These are phyloP conservation scores for Thalassiosira sp. DNA, from an alignment of 352 stramenopile genomes.

Conservation along the genomic window DNA sequence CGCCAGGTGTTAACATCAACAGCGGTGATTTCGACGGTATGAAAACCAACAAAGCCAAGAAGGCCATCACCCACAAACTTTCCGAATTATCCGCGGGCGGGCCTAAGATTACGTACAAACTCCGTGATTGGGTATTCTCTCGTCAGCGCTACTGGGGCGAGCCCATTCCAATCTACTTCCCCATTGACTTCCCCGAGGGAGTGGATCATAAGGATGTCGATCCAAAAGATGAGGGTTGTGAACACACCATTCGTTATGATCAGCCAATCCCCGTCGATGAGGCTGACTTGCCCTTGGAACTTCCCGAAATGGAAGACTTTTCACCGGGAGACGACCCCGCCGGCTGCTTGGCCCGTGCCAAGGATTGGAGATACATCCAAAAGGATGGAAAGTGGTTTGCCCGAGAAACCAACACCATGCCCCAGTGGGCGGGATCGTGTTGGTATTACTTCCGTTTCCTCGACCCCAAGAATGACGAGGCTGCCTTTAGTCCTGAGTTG, in stretches of 20 bases:
- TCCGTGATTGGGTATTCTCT: constrained; percentile 99
- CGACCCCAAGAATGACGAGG: constrained; percentile 89
- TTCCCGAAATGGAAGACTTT: constrained; percentile 90
- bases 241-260: constrained; percentile 84
- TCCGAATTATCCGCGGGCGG: constrained; percentile 68
- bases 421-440: constrained; percentile 91
- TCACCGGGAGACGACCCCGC: constrained; percentile 90
- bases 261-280: constrained; percentile 86
- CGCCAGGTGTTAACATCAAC: constrained; percentile 82
- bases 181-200: constrained; percentile 85
- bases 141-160: constrained; percentile 99
- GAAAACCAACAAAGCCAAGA: constrained; percentile 86
- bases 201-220: constrained; percentile 72
- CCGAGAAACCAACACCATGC: constrained; percentile 89
- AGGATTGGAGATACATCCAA: constrained; percentile 88
- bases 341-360: constrained; percentile 88
- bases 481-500: constrained; percentile 87
- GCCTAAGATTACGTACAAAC: constrained; percentile 88
- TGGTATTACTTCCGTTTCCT: constrained; percentile 99
- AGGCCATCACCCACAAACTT: constrained; percentile 87
- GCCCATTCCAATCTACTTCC: constrained; percentile 97
- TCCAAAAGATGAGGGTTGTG: constrained; percentile 67
- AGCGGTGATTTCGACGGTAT: constrained; percentile 93
- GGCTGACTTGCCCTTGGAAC: constrained; percentile 91
- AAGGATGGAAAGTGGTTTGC: constrained; percentile 86